Base-by-base conservation (phyloP, 179 eudicot species). In the Silene coronaria region DNA sequence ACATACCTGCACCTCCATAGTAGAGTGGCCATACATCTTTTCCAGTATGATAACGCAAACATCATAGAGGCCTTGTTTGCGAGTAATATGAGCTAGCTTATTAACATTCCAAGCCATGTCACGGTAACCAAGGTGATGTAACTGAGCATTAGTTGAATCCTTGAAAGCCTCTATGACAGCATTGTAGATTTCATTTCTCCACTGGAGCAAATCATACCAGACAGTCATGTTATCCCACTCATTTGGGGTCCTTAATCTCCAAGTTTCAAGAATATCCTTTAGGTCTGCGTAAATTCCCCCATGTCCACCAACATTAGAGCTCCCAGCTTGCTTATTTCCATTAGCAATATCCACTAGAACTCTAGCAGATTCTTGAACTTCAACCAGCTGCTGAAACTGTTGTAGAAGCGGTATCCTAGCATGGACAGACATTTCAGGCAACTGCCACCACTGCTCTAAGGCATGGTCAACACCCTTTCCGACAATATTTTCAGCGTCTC, bases 91-190 rank as follows among this genome's bases (percentile, higher is more conserved):
- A 75, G 98, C 99, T 70, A 93, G 94, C 88, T 90, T 93, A 81
- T 96, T 96, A 60, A 96, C 97, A 84, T 91, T 96, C 98, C 98
- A 96, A 51, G 98, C 99, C 84, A 91, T 93, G 82, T 96, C 99
- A 79, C 98, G 98, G 81, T 86, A 96, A 71, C 99, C 99, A 81
- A 93, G 94, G 82, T 93, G 98, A 84, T 93, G 98, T 81, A 96
- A 94, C 74, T 89, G 96, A 55, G 98, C 73, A 83, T 91, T 96
- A 58, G 96, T 86, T 70, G 86, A 89, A 81, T 96, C 97, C 83
- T 91, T 93, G 76, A 96, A 93, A 70, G 98, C 98, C 60, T 96
- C 99, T 84, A 93, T 91, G 14, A 93, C 99, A 74, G 83, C 81
- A 81, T 88, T 93, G 81, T 96, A 96, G 82, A 96, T 91, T 80